Evolutionary conservation across 441 rosid species (phyloP), one percentile per base, ranked within the genome.

Genomic region (Jatropha multifida): DNA sequence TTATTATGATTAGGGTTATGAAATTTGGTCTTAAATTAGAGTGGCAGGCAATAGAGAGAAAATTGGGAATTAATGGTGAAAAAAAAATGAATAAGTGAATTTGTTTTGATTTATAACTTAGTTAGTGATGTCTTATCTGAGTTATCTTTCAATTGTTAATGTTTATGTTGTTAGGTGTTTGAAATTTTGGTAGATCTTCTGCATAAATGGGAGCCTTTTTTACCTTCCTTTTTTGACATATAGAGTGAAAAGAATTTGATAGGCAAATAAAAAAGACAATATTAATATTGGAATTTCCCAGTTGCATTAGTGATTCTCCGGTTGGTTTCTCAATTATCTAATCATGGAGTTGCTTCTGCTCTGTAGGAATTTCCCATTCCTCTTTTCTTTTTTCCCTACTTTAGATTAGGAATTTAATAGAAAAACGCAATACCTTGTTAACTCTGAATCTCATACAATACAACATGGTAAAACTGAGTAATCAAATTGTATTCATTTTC

Each of bases 1-100:
- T 32, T 32, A 32, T 1, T 54, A 9, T 20, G 65, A 61, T 61
- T 69, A 73, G 81, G 75, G 63, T 78, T 64, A 32, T 74, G 64
- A 74, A 64, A 68, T 82, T 74, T 74, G 77, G 71, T n/a, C 61
- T 60, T 81, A 48, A 71, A 27, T 69, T 38, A 76, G 32, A 2
- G 62, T 14, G 37, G 75, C 4, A 58, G 32, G 32, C 80, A 75
- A 76, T 73, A 64, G 76, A 55, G 85, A 68, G 79, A 56, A 62
- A 17, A 52, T 14, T 14, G 13, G 56, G 1, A 7, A 56, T 20
- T 5, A n/a, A 18, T 18, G 10, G 23, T n/a, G 58, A 5, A 54
- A 54, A 15, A 48, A 48, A 48, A 48, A 48, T 48, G 46, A 42
- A 42, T 42, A 42, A 4, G 46, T 42, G 20, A 20, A 55, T 55